Evolutionary conservation across 2,329 filamentous ascomycete species (phyloP), one percentile per base, ranked within the genome.

Genomic region (Sporothrix phasma): DNA sequence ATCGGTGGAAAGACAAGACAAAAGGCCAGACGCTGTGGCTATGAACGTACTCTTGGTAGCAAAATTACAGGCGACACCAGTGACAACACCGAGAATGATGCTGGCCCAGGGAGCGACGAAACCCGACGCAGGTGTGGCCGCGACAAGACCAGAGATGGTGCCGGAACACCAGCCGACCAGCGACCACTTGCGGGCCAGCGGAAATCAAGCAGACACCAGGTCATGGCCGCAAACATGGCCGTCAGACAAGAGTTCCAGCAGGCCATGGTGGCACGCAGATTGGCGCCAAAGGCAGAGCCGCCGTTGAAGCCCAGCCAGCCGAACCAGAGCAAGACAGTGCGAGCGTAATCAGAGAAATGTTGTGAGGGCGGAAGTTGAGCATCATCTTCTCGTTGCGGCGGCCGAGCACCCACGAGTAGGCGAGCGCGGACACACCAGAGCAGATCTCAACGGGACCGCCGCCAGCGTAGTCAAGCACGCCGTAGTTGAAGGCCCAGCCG

Each of bases 271-370:
- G 94, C 94, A 69, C 94, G 89, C 62, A 97, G 83, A 80, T 97
- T 97, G 69, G 92, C 91, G 70, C 93, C 92, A 70, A 97, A 96
- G 45, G 93, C 81, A 26, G 92, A 97, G 68, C 94, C 94, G 71
- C 93, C 94, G 81, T 99, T 99, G 85, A 99, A 99, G 63, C 92
- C 94, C 68, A 99, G 82, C 94, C 94, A 99, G 72, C 94, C 94
- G 72, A 97, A 97, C 92, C 92, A 97, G 64, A 99, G 90, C 71
- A 99, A 84, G 69, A 96, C 84, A 3, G 94, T 97, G 68, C 94
- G 70, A 97, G 88, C 0, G 94, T 92, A 77, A 99, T 96, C 72
- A 97, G 84, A 5, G 92, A 96, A 69, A 97, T 94, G 80, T 99
- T 99, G 82, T 99, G 94, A 19, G 94, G 94, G 70, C 94, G 90